Base-by-base conservation (phyloP, 768 basidiomycete species). In the Tricholomella constricta region DNA sequence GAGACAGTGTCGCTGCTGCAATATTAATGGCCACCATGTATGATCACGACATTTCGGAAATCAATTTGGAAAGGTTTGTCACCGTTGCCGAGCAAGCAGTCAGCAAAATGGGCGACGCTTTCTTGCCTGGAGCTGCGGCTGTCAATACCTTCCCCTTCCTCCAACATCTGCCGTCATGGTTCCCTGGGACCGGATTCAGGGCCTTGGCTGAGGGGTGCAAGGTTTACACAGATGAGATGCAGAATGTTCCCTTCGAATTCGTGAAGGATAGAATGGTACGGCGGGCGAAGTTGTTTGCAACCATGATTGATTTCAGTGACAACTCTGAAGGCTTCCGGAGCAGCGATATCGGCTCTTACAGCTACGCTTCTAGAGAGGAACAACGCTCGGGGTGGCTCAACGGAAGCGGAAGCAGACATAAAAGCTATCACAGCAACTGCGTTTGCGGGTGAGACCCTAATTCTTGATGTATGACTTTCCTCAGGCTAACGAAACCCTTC, bases 81-180 rank as follows among this genome's bases (percentile, higher is more conserved):
- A 45, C 47, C 25, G 37, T 61, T 15, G 60, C 64, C 2, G 66
- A 68, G 19, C 45, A 51, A n/a, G 58, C 59, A 3, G 43, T 60
- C 17, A 35, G 19, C 14, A 57, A 59, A 12, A 22, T 56, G 1
- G 44, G 54, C 0, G 48, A 58, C 5, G 51, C 61, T 2, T 34
- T 64, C 2, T 52, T 59, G 2, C 66, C 66, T 4, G 65, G 69
- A 17, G 62, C 60, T 7, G 48, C 49, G 9, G 25, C 62, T 1
- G 65, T 70, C 25, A 69, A 73, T 26, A 22, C 61, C 1, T 58
- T 73, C n/a, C 69, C 70, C 8, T 26, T 64, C 41, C 66, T 77
- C 10, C 63, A 66, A 27, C 50, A 71, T 43, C 23, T 75, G 7
- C 76, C 76, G 15, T 51, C 57, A 0, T 77, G 76, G 76, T 55